Base-by-base conservation (phyloP, 176 grass and related monocot species). In the Carex pumila region DNA sequence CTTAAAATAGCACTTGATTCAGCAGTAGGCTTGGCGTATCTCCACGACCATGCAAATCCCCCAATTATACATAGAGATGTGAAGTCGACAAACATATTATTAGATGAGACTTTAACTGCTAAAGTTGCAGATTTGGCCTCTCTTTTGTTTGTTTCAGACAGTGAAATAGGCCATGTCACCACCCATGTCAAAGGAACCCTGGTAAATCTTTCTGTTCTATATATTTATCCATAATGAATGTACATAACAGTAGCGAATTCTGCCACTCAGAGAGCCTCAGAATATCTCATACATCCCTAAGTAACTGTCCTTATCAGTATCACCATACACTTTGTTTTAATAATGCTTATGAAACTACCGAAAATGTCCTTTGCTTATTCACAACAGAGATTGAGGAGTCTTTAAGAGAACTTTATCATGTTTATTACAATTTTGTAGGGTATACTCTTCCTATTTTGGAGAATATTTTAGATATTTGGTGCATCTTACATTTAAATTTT, bases 61-160 rank as follows among this genome's bases (percentile, higher is more conserved):
- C 93, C 92, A 58, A 98, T 98, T 67, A 93, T 98, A 81, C 95
- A 93, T 63, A 90, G 94, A 86, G 94, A 97, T 83, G 85, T 97
- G 15, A 97, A 97, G 83, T 94, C 94, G 11, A 88, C 82, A 50
- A 97, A 97, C 85, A 94, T 97, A 64, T 90, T 97, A 79, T 85
- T 97, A 47, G 91, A 93, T 30, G 89, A 85, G 34, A 89, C 87
- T 77, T 82, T 95, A 84, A 90, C 89, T 0, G 95, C 92, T 56
- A 98, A 98, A 82, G 95, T 98, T 15, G 73, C 91, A 13, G 95
- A 98, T 98, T 98, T 53, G 95, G 95, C 15, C 87, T 98, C 43
- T 98, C 92, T n/a, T 1, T 85, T 92, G 79, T 82, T 90, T 32
- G 87, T 93, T 52, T 41, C 73, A 59, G 91, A 98, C 54, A 94